Evolutionary conservation across 1,284 basidiomycete species (phyloP).

Genomic region (Anthracocystis setariae): DNA sequence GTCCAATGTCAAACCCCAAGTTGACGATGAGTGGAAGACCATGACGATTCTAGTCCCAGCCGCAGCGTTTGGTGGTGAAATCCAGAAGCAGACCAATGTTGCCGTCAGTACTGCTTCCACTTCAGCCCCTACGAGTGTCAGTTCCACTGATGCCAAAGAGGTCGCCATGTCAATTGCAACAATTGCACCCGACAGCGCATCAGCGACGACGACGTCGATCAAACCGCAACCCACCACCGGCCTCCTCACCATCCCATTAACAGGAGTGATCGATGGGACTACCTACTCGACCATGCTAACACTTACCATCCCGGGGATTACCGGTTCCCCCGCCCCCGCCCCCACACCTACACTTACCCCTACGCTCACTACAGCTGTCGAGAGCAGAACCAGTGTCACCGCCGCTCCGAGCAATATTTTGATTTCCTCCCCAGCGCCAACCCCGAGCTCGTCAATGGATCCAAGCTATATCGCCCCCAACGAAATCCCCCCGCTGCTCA

Average conservation of each 20-base stretch:
- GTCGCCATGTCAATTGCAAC: slow-evolving; percentile 3
- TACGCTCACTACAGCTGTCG: slow-evolving; percentile 3
- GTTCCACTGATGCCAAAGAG: slow-evolving; percentile 10
- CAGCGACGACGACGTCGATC: slow-evolving; percentile 14
- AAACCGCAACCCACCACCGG: slow-evolving; percentile 6
- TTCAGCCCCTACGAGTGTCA: slow-evolving; percentile 7
- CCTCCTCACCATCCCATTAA: slow-evolving; percentile 30
- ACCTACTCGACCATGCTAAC: slow-evolving; percentile 42
- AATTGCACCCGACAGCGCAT: background rate
- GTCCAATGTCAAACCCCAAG: slow-evolving; percentile 13
- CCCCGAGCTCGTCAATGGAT: slow-evolving; percentile 7
- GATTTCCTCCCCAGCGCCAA: background rate
- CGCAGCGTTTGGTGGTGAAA: slow-evolving; percentile 30
- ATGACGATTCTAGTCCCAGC: slow-evolving; percentile 47
- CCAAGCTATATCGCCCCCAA: slow-evolving; percentile 22
- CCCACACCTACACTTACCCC: background rate
- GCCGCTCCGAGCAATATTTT: slow-evolving; percentile 6
- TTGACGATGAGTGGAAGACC: slow-evolving; percentile 33
- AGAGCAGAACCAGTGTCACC: background rate
- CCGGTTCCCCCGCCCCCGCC: background rate
- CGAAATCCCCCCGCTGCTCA: slow-evolving; percentile 30
- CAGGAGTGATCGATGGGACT: slow-evolving; percentile 30
- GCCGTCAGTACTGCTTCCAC: slow-evolving; percentile 1
- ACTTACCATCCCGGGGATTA: slow-evolving; percentile 19
- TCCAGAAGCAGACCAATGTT: slow-evolving; percentile 12